Evolutionary conservation across 2,329 filamentous ascomycete species (phyloP).

Genomic region (Claviceps pazoutovae): DNA sequence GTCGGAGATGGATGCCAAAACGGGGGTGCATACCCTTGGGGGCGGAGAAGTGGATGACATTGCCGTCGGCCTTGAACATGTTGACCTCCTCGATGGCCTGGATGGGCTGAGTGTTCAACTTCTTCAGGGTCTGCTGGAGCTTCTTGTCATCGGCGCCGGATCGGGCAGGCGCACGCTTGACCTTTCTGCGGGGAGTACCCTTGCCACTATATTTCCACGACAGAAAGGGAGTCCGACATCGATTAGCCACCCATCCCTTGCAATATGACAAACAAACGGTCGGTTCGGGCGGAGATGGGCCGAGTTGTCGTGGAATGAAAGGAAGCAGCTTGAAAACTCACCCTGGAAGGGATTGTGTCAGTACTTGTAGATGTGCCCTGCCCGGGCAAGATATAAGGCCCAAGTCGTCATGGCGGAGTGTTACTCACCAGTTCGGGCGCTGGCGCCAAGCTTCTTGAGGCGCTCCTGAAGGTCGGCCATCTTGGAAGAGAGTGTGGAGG

Average conservation of each 20-base stretch:
- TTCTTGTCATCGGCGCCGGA: constrained; percentile 98
- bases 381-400: background rate
- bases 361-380: background rate
- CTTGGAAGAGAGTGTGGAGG: constrained; percentile 18
- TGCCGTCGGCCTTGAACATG: constrained; percentile 99
- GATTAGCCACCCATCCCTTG: constrained; percentile 12
- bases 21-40: constrained; percentile 66
- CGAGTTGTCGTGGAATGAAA: background rate
- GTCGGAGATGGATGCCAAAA: background rate
- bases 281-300: no score
- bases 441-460: constrained; percentile 42
- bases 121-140: constrained; percentile 93
- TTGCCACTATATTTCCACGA: constrained; percentile 53
- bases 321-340: constrained; percentile 15
- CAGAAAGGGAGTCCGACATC: constrained; percentile 5
- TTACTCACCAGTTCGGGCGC: constrained; percentile 53
- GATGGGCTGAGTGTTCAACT: constrained; percentile 99
- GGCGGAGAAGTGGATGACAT: constrained; percentile 97
- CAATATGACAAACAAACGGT: no score
- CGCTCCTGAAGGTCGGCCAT: constrained; percentile 46
- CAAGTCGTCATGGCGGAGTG: background rate
- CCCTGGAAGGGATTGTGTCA: constrained; percentile 15
- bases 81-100: constrained; percentile 99
- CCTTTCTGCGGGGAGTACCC: constrained; percentile 92
- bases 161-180: constrained; percentile 93